A percentile compares a stretch with the other conserved stretches of the same genome.
phyloP scores from a whole-genome alignment of 331 rosid species.

The Erythrophleum ivorense region DNA sequence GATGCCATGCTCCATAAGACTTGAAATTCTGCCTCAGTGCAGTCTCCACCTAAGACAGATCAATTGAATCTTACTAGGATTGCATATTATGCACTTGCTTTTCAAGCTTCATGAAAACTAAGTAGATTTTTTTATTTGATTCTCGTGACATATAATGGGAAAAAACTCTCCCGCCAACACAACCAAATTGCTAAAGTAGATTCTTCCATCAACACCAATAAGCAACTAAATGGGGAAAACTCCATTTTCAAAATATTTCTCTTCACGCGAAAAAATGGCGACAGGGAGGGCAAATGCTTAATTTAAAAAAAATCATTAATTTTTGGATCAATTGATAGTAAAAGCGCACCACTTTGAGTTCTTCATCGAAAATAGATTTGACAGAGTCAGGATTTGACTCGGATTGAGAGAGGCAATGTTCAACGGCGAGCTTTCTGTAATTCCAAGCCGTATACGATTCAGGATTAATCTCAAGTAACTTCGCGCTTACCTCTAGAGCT shows the following conservation, averaged over 20 bases:
- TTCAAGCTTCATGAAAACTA: not conserved
- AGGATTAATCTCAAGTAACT: constrained; percentile 76
- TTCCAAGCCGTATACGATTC: constrained; percentile 93
- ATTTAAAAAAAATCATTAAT: not conserved
- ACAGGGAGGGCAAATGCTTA: not conserved
- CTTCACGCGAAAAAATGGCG: not conserved
- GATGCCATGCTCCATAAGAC: constrained; percentile 95
- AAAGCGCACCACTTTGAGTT: constrained; percentile 69
- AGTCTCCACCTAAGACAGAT: constrained; percentile 46
- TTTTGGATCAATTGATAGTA: no score
- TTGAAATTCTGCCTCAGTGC: constrained; percentile 67
- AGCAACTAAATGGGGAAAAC: not conserved
- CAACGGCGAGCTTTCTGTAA: constrained; percentile 78
- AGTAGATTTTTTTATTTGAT: not conserved
- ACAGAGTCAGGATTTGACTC: constrained; percentile 50
- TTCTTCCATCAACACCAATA: not conserved
- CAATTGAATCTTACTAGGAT: not conserved
- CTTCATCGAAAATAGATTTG: constrained; percentile 57
- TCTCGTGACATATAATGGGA: not conserved
- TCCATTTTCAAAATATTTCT: not conserved
- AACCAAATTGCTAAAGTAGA: not conserved
- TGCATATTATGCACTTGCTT: constrained; percentile 2
- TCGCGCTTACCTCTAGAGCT: constrained; percentile 67
- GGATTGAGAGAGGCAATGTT: constrained; percentile 50
- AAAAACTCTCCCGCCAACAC: not conserved